These are phyloP conservation scores for Triticum turgidum DNA, from an alignment of 176 grass and related monocot genomes.

Conservation along the genomic window DNA sequence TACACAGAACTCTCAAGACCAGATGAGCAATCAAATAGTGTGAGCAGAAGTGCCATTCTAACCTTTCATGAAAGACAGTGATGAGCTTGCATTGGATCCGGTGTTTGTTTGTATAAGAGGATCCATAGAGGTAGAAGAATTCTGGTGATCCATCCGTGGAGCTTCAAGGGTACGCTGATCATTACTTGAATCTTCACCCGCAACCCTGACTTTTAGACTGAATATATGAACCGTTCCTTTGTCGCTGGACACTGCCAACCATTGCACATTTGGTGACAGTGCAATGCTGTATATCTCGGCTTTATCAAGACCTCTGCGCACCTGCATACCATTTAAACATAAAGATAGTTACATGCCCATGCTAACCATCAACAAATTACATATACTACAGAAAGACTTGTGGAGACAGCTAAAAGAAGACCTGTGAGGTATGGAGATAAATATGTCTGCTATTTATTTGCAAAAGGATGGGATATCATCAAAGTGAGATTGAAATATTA, in stretches of 20 bases:
- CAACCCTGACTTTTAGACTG: constrained; percentile 79
- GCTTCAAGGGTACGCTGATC: constrained; percentile 47
- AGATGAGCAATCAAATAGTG: constrained; percentile 32
- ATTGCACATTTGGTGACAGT: constrained; percentile 80
- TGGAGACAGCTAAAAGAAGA: constrained; percentile 3
- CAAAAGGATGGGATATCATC: background rate
- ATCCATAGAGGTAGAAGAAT: constrained; percentile 64
- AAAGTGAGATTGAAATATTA: background rate
- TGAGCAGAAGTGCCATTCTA: constrained; percentile 1
- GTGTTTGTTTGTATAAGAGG: constrained; percentile 69
- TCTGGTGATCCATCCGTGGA: constrained; percentile 68
- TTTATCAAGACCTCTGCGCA: constrained; percentile 84
- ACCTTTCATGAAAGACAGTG: constrained; percentile 91
- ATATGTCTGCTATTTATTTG: background rate
- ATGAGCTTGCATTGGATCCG: constrained; percentile 77
- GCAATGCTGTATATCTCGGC: constrained; percentile 91
- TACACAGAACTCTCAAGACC: background rate
- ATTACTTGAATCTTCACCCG: constrained; percentile 60
- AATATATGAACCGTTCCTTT: constrained; percentile 95
- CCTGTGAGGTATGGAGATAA: background rate
- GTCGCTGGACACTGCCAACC: constrained; percentile 84
- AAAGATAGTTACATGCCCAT: background rate
- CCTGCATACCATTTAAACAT: constrained; percentile 50
- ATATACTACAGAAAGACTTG: background rate
- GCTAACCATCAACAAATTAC: background rate